Conservation (phyloP, 257 asterid species). For the Solanum medicagineum region DNA sequence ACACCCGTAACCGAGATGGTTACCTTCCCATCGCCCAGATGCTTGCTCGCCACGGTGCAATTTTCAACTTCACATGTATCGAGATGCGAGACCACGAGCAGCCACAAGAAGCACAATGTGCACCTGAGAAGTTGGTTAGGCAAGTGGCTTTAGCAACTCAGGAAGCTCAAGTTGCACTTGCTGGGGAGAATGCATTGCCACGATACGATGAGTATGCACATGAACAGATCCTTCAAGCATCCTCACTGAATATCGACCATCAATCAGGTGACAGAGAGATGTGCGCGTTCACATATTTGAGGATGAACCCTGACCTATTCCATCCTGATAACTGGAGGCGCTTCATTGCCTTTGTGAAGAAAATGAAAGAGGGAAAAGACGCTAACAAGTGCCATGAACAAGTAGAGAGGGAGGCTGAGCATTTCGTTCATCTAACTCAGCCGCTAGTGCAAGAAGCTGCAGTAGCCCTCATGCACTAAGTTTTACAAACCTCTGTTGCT, state of each 20-base stretch:
- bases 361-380: constrained; percentile 76
- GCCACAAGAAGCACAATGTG: constrained; percentile 85
- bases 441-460: constrained; percentile 93
- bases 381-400: constrained; percentile 50
- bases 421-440: constrained; percentile 65
- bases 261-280: constrained; percentile 33
- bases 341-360: constrained; percentile 81
- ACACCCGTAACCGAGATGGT: constrained; percentile 72
- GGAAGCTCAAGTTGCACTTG: constrained; percentile 67
- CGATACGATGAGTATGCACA: constrained; percentile 74
- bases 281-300: constrained; percentile 92
- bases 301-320: constrained; percentile 81
- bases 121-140: constrained; percentile 75
- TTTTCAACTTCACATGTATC: constrained; percentile 87
- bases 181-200: constrained; percentile 90
- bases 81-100: constrained; percentile 97
- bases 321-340: constrained; percentile 88
- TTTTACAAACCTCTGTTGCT: too few species aligned
- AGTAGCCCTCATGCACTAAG: constrained; percentile 52
- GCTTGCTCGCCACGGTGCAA: constrained; percentile 71
- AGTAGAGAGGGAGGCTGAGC: constrained; percentile 87
- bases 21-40: constrained; percentile 93
- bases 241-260: constrained; percentile 36
- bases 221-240: constrained; percentile 53
- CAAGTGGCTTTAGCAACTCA: constrained; percentile 82